phyloP scores from a whole-genome alignment of 495 filamentous ascomycete species.

The Cenococcum geophilum region DNA sequence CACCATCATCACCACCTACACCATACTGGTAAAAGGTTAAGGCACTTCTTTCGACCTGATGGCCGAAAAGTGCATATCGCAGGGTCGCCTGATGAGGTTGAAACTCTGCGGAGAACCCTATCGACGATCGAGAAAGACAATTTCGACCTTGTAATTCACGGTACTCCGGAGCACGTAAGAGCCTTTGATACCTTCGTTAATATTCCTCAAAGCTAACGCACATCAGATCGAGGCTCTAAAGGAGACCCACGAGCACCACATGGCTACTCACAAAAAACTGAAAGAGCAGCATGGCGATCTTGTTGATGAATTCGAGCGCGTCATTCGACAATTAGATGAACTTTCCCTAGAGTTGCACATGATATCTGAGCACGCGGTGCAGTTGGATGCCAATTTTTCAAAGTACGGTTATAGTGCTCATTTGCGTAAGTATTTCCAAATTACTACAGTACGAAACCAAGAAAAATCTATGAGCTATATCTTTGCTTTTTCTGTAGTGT shows the following conservation, averaged over 20 bases:
- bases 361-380: constrained; percentile 46
- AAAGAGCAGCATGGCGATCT: constrained; percentile 42
- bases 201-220: constrained; percentile 21
- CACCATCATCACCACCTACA: constrained; percentile 22
- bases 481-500: too few relatives aligned
- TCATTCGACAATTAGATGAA: constrained; percentile 44
- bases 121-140: constrained; percentile 38
- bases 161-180: constrained; percentile 47
- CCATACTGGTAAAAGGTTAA: constrained; percentile 36
- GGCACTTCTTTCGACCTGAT: constrained; percentile 49
- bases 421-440: constrained; percentile 40
- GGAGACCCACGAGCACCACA: constrained; percentile 46
- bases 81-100: constrained; percentile 47
- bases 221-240: constrained; percentile 40
- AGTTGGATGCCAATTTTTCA: constrained; percentile 51
- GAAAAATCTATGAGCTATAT: too few relatives aligned
- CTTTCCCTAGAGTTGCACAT: constrained; percentile 48
- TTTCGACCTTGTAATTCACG: constrained; percentile 51
- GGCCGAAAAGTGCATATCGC: constrained; percentile 52
- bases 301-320: constrained; percentile 49
- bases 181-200: neutral
- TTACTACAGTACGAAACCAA: neutral
- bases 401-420: constrained; percentile 55
- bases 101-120: constrained; percentile 40
- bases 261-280: constrained; percentile 40